Conservation (phyloP, 495 filamentous ascomycete species). For the Penicillium desertorum region DNA sequence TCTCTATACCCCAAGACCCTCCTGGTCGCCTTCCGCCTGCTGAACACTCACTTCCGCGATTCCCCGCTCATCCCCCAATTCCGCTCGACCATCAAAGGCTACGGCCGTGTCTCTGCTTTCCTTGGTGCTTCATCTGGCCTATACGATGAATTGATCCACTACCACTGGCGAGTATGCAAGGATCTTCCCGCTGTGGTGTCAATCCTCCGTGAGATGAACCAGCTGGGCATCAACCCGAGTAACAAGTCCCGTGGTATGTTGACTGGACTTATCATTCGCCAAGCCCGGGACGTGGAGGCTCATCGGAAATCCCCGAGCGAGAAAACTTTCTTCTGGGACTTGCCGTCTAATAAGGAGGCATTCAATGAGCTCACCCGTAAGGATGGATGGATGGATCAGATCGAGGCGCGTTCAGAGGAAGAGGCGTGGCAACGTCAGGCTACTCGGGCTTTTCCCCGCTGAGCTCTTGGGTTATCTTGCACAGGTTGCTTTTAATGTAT, state of each 20-base stretch:
- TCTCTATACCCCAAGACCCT: slow-evolving; percentile 67
- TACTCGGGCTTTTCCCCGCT: not conserved
- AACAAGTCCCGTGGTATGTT: slow-evolving; percentile 55
- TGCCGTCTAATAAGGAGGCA: slow-evolving; percentile 37
- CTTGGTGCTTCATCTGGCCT: slow-evolving; percentile 70
- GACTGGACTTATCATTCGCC: slow-evolving; percentile 27
- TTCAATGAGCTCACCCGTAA: slow-evolving; percentile 30
- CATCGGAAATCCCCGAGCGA: slow-evolving; percentile 4
- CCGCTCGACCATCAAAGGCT: slow-evolving; percentile 66
- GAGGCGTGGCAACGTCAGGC: not conserved
- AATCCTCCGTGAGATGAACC: slow-evolving; percentile 75
- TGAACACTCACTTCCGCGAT: slow-evolving; percentile 60
- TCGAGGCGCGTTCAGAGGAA: slow-evolving; percentile 15
- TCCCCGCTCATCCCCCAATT: slow-evolving; percentile 63
- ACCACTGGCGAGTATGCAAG: slow-evolving; percentile 62
- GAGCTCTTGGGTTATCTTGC: not conserved
- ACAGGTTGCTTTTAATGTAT: not conserved
- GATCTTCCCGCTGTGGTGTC: slow-evolving; percentile 61
- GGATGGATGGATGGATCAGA: slow-evolving; percentile 33
- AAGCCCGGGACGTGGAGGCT: slow-evolving; percentile 22
- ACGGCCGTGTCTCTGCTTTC: slow-evolving; percentile 68
- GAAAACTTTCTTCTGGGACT: slow-evolving; percentile 40
- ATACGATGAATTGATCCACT: slow-evolving; percentile 69
- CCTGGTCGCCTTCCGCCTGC: slow-evolving; percentile 58
- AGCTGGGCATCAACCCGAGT: slow-evolving; percentile 63